Percentiles rank a stretch among this genome's conserved stretches.
These are phyloP conservation scores for Phytophthora multivora DNA, from an alignment of 352 stramenopile genomes.

Conservation along the genomic window DNA sequence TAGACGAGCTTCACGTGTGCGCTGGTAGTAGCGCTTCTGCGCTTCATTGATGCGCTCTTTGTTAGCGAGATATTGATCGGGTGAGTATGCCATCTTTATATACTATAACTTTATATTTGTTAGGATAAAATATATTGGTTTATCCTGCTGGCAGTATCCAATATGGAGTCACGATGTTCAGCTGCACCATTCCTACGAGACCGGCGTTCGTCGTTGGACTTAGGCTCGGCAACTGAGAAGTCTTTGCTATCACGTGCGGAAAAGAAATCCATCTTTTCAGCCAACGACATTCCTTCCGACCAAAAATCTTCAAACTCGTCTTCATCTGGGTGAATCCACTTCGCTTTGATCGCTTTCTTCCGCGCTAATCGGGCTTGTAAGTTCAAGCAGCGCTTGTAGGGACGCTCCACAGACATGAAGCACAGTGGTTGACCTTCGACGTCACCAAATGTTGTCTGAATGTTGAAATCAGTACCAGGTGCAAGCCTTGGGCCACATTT, in stretches of 20 bases:
- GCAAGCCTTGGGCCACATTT: not conserved
- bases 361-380: constrained; percentile 19
- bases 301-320: constrained; percentile 24
- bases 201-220: too few relatives aligned
- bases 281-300: constrained; percentile 20
- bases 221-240: too few relatives aligned
- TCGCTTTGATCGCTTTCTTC: constrained; percentile 11
- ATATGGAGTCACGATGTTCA: too few relatives aligned
- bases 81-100: too few relatives aligned
- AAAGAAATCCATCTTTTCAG: constrained; percentile 23
- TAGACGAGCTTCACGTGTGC: too few relatives aligned
- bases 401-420: constrained; percentile 19
- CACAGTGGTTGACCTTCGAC: constrained; percentile 7
- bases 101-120: too few relatives aligned
- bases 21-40: too few relatives aligned
- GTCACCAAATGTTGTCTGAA: constrained; percentile 22
- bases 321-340: constrained; percentile 23
- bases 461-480: constrained; percentile 15
- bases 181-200: too few relatives aligned
- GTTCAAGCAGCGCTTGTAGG: constrained; percentile 26
- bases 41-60: too few relatives aligned
- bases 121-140: too few relatives aligned
- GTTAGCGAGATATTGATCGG: too few relatives aligned
- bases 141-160: too few relatives aligned
- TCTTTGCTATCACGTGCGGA: constrained; percentile 4